These are phyloP conservation scores for Streptanthus diversifolius DNA, from an alignment of 345 rosid genomes.

Conservation along the genomic window DNA sequence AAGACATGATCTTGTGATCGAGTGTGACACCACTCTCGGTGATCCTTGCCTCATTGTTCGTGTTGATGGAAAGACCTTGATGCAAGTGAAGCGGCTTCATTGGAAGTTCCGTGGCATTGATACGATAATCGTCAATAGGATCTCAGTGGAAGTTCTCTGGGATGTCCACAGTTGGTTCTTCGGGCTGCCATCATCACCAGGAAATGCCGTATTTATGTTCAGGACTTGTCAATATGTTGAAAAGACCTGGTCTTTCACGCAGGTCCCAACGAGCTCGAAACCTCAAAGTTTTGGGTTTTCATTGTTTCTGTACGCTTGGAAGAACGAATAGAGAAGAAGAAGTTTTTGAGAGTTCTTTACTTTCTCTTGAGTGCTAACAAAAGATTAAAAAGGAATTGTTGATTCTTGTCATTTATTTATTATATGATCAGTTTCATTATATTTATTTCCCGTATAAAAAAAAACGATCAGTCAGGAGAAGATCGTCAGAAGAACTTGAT, in stretches of 20 bases:
- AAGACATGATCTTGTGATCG: constrained; percentile 63
- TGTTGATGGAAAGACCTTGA: constrained; percentile 67
- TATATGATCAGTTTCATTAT: constrained; percentile 17
- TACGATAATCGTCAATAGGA: constrained; percentile 69
- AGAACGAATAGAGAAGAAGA: constrained; percentile 62
- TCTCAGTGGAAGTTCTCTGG: constrained; percentile 82
- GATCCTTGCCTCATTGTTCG: constrained; percentile 75
- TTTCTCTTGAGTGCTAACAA: constrained; percentile 22
- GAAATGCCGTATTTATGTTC: constrained; percentile 92
- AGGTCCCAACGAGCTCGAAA: constrained; percentile 54
- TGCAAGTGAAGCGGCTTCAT: constrained; percentile 70
- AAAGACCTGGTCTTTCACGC: constrained; percentile 56
- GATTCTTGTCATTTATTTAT: constrained; percentile 36
- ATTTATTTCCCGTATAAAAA: neutral
- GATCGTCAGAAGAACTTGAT: neutral
- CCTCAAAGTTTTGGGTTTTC: constrained; percentile 70
- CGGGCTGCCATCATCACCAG: constrained; percentile 53
- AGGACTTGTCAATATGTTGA: constrained; percentile 70
- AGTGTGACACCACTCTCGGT: constrained; percentile 49
- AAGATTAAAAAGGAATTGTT: constrained; percentile 26
- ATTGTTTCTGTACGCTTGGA: constrained; percentile 83
- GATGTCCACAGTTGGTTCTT: constrained; percentile 93
- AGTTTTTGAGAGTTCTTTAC: constrained; percentile 27
- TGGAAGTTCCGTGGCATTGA: constrained; percentile 93
- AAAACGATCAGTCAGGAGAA: too few relatives aligned